Evolutionary conservation across 2,329 filamentous ascomycete species (phyloP).

Genomic region (Colletotrichum higginsianum): DNA sequence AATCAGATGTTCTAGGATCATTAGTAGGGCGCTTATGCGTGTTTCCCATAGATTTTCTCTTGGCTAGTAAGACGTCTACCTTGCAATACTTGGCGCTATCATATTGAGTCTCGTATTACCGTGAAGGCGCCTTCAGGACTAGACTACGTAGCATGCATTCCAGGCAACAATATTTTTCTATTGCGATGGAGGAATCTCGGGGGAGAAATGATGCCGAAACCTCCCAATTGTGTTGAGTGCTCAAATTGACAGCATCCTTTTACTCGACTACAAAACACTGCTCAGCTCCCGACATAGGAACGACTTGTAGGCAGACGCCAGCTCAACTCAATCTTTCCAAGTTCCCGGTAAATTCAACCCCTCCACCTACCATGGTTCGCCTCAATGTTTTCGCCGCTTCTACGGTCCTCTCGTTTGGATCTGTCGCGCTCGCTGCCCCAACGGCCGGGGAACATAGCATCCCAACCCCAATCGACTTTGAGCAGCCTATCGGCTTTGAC

Average conservation of each 20-base stretch:
- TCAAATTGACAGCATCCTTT: neutral
- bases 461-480: slow-evolving; percentile 16
- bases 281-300: neutral
- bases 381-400: neutral
- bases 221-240: too few relatives aligned
- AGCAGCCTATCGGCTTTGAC: slow-evolving; percentile 21
- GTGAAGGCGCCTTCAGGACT: neutral
- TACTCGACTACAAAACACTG: neutral
- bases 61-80: neutral
- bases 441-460: slow-evolving; percentile 8
- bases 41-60: neutral
- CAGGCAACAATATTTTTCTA: neutral
- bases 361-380: slow-evolving; percentile 12
- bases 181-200: neutral
- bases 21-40: neutral
- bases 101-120: neutral
- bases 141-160: neutral
- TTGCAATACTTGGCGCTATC: neutral
- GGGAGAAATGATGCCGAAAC: neutral
- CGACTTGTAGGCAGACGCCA: neutral
- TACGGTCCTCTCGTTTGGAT: slow-evolving; percentile 1
- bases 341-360: neutral
- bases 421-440: slow-evolving; percentile 1
- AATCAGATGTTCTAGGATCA: neutral
- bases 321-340: neutral